Percentiles rank a stretch among this genome's conserved stretches.
These are phyloP conservation scores for Neocucurbitaria cava DNA, from an alignment of 2,329 filamentous ascomycete genomes.

Conservation along the genomic window DNA sequence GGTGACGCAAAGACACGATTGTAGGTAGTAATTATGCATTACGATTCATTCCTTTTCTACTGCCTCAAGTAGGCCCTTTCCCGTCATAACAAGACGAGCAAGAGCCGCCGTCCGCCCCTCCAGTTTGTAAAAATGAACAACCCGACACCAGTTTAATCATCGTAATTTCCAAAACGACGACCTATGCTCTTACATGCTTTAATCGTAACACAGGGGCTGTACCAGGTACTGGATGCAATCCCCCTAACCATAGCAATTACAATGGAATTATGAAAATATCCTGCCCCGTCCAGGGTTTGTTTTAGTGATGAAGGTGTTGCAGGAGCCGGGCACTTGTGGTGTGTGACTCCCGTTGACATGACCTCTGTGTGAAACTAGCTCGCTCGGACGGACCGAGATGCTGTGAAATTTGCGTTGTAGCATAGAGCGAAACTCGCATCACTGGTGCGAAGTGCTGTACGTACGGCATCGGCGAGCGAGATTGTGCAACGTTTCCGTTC, in stretches of 20 bases:
- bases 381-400: background rate
- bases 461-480: background rate
- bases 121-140: conserved; percentile 6
- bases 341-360: background rate
- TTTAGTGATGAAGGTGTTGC: conserved; percentile 9
- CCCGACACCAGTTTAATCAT: conserved; percentile 17
- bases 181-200: conserved; percentile 28
- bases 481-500: background rate
- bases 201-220: conserved; percentile 26
- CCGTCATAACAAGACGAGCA: background rate
- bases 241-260: conserved; percentile 29
- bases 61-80: background rate
- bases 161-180: conserved; percentile 11
- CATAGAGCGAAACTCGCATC: background rate
- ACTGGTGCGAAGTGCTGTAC: background rate
- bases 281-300: conserved; percentile 8
- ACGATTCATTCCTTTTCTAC: conserved; percentile 7
- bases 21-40: conserved; percentile 18
- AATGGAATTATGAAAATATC: conserved; percentile 29
- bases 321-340: conserved; percentile 1
- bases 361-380: no score
- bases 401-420: background rate
- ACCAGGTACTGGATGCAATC: conserved; percentile 5
- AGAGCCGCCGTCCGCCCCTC: conserved; percentile 4
- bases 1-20: background rate